These are phyloP conservation scores for Chrysosporium queenslandicum DNA, from an alignment of 2,329 filamentous ascomycete species.

Conservation along the genomic window DNA sequence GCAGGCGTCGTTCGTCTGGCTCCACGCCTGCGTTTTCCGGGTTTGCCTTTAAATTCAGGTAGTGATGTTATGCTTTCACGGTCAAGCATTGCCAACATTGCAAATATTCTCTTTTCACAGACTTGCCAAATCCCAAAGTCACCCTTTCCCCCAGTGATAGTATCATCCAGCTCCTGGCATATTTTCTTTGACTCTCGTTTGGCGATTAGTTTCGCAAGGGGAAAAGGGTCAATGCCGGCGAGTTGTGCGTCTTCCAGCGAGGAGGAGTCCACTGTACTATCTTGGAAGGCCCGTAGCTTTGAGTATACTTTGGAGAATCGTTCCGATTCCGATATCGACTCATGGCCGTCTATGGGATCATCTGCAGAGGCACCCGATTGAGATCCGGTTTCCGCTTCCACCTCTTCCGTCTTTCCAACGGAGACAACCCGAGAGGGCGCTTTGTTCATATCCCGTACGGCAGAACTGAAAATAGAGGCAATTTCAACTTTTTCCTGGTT, in stretches of 20 bases:
- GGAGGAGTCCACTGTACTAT: conserved; percentile 5
- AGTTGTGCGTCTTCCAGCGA: conserved; percentile 2
- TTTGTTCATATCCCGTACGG: conserved; percentile 1
- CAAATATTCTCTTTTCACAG: conserved; percentile 34
- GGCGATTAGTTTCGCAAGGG: conserved; percentile 20
- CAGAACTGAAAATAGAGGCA: conserved; percentile 12
- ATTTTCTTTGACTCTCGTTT: conserved; percentile 27
- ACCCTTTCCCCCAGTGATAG: conserved; percentile 23
- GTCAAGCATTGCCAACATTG: conserved; percentile 22
- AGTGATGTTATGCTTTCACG: neutral
- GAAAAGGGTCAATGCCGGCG: conserved; percentile 11
- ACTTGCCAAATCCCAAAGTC: conserved; percentile 33
- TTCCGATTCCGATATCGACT: neutral
- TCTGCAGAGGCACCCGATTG: neutral
- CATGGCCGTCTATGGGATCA: neutral
- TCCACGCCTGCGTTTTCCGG: neutral
- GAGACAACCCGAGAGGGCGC: neutral
- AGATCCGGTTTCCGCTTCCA: neutral
- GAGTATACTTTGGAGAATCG: conserved; percentile 5
- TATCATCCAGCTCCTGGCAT: conserved; percentile 23
- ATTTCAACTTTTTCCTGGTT: conserved; percentile 6
- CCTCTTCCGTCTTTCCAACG: neutral
- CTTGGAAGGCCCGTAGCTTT: conserved; percentile 9
- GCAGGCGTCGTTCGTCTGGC: neutral
- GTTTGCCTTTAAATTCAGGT: neutral